These are phyloP conservation scores for Hypsizygus marmoreus DNA, from an alignment of 768 basidiomycete genomes.

Conservation along the genomic window DNA sequence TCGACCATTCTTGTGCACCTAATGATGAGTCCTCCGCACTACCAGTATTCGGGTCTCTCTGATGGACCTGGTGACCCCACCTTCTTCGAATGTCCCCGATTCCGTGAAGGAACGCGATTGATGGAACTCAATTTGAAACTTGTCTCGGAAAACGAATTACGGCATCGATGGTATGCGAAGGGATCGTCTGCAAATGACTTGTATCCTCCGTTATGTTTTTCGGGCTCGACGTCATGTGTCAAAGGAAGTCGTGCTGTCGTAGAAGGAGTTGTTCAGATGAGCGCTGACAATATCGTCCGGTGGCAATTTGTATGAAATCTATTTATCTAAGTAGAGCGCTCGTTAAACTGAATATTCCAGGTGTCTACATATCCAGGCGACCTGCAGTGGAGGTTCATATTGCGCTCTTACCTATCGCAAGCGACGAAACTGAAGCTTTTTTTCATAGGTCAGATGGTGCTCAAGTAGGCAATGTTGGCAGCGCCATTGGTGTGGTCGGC, in stretches of 20 bases:
- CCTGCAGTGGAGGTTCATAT: constrained; percentile 35
- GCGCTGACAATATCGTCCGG: constrained; percentile 43
- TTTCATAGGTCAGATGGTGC: constrained; percentile 60
- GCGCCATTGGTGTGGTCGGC: constrained; percentile 67
- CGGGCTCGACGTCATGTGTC: constrained; percentile 45
- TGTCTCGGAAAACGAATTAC: constrained; percentile 33
- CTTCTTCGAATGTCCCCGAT: constrained; percentile 56
- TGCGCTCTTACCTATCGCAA: background rate
- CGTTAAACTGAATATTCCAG: constrained; percentile 30
- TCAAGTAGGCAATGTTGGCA: constrained; percentile 65
- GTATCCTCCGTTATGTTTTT: constrained; percentile 50
- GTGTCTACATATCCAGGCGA: constrained; percentile 53
- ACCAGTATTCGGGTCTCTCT: constrained; percentile 35
- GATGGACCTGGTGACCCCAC: constrained; percentile 39
- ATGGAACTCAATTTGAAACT: constrained; percentile 58
- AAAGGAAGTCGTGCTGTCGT: constrained; percentile 45
- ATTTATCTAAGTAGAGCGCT: background rate
- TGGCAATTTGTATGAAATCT: constrained; percentile 62
- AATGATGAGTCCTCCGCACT: constrained; percentile 5
- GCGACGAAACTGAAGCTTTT: background rate
- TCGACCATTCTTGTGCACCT: background rate
- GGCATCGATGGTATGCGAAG: constrained; percentile 21
- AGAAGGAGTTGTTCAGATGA: constrained; percentile 54
- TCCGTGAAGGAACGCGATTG: constrained; percentile 67
- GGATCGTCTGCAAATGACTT: constrained; percentile 17